Percentiles rank a stretch among this genome's conserved stretches.
These are phyloP conservation scores for Trichoderma asperelloides DNA, from an alignment of 495 filamentous ascomycete genomes.

Conservation along the genomic window DNA sequence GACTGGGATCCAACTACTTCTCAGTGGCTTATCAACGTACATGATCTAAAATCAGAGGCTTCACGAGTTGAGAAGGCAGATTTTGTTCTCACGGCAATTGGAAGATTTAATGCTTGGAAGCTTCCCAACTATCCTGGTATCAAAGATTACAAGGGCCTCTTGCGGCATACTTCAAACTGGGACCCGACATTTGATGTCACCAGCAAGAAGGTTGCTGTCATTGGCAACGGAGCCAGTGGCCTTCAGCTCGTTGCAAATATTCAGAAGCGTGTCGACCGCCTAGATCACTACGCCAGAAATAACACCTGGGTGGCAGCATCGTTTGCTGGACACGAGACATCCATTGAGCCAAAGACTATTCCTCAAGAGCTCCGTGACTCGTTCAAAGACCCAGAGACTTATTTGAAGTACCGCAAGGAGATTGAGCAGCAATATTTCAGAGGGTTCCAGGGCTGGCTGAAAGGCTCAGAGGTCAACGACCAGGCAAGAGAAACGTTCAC, in stretches of 20 bases:
- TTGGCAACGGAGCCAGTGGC: constrained; percentile 50
- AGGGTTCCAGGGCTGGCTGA: constrained; percentile 47
- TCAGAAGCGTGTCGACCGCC: constrained; percentile 40
- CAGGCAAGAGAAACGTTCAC: constrained; percentile 42
- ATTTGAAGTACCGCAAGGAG: constrained; percentile 34
- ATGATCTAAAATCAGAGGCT: constrained; percentile 24
- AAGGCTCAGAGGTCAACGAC: constrained; percentile 42
- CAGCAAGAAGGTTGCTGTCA: constrained; percentile 43
- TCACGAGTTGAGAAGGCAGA: constrained; percentile 29
- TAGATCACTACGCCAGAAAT: constrained; percentile 59
- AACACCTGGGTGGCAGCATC: constrained; percentile 59
- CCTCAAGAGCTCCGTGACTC: constrained; percentile 35
- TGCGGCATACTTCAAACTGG: constrained; percentile 43
- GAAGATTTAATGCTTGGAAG: constrained; percentile 47
- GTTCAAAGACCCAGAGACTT: constrained; percentile 33
- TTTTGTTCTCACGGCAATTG: constrained; percentile 47
- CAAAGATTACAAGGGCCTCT: constrained; percentile 44
- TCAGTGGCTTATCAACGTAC: constrained; percentile 41
- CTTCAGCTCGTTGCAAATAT: constrained; percentile 53
- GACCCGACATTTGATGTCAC: constrained; percentile 41
- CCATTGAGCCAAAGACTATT: constrained; percentile 40
- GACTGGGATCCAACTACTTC: constrained; percentile 43
- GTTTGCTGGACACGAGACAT: constrained; percentile 33
- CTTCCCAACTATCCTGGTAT: constrained; percentile 49
- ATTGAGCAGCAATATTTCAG: constrained; percentile 51